Base-by-base conservation (phyloP, 2,329 filamentous ascomycete species). In the Cladorrhinum sp. region DNA sequence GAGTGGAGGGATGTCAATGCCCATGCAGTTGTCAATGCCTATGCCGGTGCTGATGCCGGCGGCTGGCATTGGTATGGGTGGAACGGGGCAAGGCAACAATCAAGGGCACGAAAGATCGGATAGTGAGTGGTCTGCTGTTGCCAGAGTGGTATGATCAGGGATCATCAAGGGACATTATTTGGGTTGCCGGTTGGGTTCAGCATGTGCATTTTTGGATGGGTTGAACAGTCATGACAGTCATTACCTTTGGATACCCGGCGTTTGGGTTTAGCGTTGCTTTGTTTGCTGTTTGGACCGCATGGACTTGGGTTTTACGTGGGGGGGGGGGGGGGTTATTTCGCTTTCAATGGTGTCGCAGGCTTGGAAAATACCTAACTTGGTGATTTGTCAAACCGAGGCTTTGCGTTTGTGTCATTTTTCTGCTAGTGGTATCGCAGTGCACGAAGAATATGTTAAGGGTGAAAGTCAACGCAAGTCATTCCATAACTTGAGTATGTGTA, bases 201-300 rank as follows among this genome's bases (percentile, higher is more conserved):
- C 36, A 41, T 41, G 7, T 41, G 5, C 36, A 3, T 41, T n/a
- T 41, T 16, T 41, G 4, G 3, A 13, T 4, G 36, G 36, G 7
- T 41, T 16, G 7, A 7, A 6, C 7, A 13, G 10, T 41, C 16
- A 41, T 24, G 20, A 60, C 58, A 48, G 58, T 56, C 58, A 27
- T 48, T 60, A 60, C 51, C 58, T 56, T n/a, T 41, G 27, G 23
- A 60, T 60, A 60, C 58, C 58, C 58, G 36, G 58, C 23, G 27
- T 45, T 50, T 48, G 49, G 6, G 3, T 12, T 36, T 36, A 29
- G 25, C 25, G 36, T 41, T 41, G 7, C 6, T 16, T 41, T 41
- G n/a, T 41, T 41, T 41, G 10, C 16, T 7, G 10, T 20, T 55
- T 55, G 8, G 23, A 2, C 27, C 23, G 36, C 6, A 41, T 41